phyloP scores from a whole-genome alignment of 78 protist genomes.

The Planoprotostelium fungivorum region DNA sequence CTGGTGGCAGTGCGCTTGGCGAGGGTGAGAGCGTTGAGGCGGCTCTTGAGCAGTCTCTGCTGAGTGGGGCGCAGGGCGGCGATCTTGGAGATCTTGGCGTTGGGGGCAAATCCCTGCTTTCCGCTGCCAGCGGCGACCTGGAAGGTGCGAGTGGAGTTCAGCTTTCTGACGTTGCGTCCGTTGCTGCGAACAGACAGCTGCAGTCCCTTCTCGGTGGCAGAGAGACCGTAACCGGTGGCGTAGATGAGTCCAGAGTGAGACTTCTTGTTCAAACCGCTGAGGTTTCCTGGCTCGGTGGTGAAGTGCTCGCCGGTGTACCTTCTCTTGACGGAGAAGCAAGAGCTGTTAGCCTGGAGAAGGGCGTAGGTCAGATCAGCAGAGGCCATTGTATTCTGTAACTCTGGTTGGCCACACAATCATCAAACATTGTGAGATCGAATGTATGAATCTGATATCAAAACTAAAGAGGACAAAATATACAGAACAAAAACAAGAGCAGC shows the following conservation, averaged over 20 bases:
- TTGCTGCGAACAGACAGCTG: neutral
- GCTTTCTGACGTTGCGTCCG: neutral
- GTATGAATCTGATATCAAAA: neutral
- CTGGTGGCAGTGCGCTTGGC: neutral
- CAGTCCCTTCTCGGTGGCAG: neutral
- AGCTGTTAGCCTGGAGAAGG: neutral
- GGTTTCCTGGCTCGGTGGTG: slow-evolving; percentile 1
- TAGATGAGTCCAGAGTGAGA: neutral
- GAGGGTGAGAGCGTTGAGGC: neutral
- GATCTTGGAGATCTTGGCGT: too few species aligned
- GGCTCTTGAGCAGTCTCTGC: neutral
- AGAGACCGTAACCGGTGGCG: neutral
- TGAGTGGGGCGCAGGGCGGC: neutral
- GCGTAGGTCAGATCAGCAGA: neutral
- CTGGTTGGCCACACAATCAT: neutral
- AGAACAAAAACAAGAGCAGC: neutral
- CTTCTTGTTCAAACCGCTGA: neutral
- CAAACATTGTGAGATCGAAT: neutral
- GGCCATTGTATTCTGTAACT: neutral
- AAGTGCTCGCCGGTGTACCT: neutral
- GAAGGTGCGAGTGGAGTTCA: neutral
- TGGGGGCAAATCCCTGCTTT: neutral
- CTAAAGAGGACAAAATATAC: neutral
- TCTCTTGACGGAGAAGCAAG: neutral
- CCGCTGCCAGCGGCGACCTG: neutral